Percentiles rank a stretch among this genome's conserved stretches.
phyloP scores from a whole-genome alignment of 441 rosid genomes.

The Geranium incanum region DNA sequence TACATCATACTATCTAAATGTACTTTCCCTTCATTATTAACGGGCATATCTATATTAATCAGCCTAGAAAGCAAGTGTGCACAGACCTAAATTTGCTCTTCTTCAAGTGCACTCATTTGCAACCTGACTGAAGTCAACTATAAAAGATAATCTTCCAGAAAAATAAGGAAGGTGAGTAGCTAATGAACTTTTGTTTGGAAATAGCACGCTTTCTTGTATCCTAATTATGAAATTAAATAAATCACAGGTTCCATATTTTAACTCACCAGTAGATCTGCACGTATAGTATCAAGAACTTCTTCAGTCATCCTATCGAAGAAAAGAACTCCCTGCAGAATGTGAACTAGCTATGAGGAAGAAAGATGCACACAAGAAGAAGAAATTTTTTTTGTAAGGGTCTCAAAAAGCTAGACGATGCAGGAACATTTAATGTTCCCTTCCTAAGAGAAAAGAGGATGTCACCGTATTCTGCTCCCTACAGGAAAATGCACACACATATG shows the following conservation, averaged over 20 bases:
- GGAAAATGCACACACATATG: neutral
- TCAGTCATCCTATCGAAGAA: conserved; percentile 84
- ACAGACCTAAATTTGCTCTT: neutral
- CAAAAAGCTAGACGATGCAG: neutral
- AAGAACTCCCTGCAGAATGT: conserved; percentile 62
- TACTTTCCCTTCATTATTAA: neutral
- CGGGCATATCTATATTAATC: neutral
- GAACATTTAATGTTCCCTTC: neutral
- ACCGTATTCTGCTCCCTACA: neutral
- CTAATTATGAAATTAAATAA: neutral
- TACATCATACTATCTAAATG: neutral
- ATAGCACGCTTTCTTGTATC: neutral
- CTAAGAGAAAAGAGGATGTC: neutral
- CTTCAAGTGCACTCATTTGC: neutral
- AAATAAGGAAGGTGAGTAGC: neutral
- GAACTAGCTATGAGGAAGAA: conserved; percentile 19
- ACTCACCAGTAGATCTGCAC: conserved; percentile 57
- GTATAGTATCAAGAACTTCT: conserved; percentile 66
- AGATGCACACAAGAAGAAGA: neutral
- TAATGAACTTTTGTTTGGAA: neutral
- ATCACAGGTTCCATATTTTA: conserved; percentile 9
- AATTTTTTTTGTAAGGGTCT: neutral
- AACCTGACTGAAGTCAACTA: neutral
- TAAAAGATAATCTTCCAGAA: neutral
- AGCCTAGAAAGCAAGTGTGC: neutral